Evolutionary conservation across 1,284 basidiomycete species (phyloP).

Genomic region (Tylopilus orsonianus): DNA sequence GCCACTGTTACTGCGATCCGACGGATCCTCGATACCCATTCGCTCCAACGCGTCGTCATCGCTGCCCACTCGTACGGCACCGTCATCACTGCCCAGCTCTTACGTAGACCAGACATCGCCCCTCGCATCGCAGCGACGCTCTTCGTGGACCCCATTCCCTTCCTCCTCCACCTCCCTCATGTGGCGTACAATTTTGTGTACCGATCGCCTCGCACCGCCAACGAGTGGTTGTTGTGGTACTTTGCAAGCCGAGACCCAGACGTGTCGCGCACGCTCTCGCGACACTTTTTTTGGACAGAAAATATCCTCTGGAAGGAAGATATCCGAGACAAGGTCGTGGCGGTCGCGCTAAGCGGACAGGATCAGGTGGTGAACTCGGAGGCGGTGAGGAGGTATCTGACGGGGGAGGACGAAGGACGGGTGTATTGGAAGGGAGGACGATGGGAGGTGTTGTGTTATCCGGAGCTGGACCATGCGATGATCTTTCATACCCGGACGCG

Average conservation of each 20-base stretch:
- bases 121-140: constrained; percentile 42
- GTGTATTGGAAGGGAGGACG: constrained; percentile 37
- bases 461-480: constrained; percentile 53
- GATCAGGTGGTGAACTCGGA: constrained; percentile 60
- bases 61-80: constrained; percentile 67
- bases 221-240: constrained; percentile 70
- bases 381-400: constrained; percentile 53
- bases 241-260: constrained; percentile 65
- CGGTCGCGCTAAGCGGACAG: constrained; percentile 49
- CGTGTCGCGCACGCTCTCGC: constrained; percentile 52
- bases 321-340: constrained; percentile 35
- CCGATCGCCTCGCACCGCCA: constrained; percentile 48
- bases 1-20: constrained; percentile 28
- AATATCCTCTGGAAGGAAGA: constrained; percentile 63
- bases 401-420: constrained; percentile 37
- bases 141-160: constrained; percentile 63
- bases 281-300: constrained; percentile 67
- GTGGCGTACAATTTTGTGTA: constrained; percentile 69
- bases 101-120: constrained; percentile 35
- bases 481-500: constrained; percentile 47
- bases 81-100: constrained; percentile 49
- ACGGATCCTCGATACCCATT: constrained; percentile 44
- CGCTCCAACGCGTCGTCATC: constrained; percentile 44
- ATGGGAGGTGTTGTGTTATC: constrained; percentile 54
- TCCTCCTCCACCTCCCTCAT: constrained; percentile 58